Base-by-base conservation (phyloP, 108 stramenopile genomes). In the Stephanodiscus triporus region DNA sequence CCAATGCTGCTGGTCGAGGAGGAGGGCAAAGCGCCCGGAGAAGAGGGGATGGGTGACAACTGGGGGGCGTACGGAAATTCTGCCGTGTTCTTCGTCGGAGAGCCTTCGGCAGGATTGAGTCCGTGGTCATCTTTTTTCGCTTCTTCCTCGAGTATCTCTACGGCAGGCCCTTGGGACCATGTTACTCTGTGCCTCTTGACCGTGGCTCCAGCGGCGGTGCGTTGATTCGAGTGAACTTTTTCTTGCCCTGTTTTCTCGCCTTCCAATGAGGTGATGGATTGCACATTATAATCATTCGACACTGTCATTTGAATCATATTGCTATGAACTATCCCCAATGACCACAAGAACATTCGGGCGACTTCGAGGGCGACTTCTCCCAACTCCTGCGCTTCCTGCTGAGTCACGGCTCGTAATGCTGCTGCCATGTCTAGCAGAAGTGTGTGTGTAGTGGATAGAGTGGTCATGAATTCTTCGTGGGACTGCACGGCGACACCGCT, bases 331-430 rank as follows among this genome's bases (percentile, higher is more conserved):
- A 63, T 75, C 66, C 89, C 85, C 51, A 95, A 65, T 2, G 81
- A 88, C 57, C 78, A 72, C 9, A 95, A 38, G 42, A 89, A 89
- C 48, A 92, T 83, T 24, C 77, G 63, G 8, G 90, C 94, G 37
- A 90, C 76, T n/a, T 81, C 77, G 60, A 95, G 50, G 4, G 89
- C 87, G 9, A 88, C 94, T 68, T 95, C 91, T 36, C 89, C 91
- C 77, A 95, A 81, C 66, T 95, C 94, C 68, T 90, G 85, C 1
- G 94, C 94, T 30, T 92, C 91, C 20, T 87, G 69, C 34, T 79
- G 68, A 50, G 83, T 84, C 22, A 95, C 72, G 2, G 79, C 76
- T n/a, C 89, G 83, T 48, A 95, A 77, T 16, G 89, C 75, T 26
- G 55, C 73, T 54, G 90, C 89, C 11, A 86, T 78, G 81, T 95